Evolutionary conservation across 495 filamentous ascomycete genomes (phyloP).

Genomic region (Penicillium soppii): DNA sequence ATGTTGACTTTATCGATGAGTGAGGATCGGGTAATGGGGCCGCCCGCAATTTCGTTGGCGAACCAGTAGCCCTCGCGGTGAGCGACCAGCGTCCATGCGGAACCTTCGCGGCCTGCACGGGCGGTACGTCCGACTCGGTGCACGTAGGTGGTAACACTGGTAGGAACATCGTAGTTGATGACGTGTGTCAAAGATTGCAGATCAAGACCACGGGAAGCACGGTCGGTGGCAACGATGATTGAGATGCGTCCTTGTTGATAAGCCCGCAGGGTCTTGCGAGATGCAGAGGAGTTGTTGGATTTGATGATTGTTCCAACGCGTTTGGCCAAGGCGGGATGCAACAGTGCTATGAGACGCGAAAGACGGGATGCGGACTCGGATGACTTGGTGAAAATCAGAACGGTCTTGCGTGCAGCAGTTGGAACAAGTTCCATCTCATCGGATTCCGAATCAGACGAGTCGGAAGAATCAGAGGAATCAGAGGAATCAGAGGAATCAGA

Average conservation of each 20-base stretch:
- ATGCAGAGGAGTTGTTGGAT: conserved; percentile 64
- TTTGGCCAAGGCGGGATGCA: conserved; percentile 57
- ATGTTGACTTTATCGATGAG: conserved; percentile 47
- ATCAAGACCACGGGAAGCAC: conserved; percentile 91
- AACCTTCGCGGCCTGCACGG: conserved; percentile 71
- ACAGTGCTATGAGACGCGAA: conserved; percentile 67
- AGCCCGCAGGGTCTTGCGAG: conserved; percentile 59
- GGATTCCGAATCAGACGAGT: conserved; percentile 25
- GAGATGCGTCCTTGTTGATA: conserved; percentile 64
- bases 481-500: conserved; percentile 22
- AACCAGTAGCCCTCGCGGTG: conserved; percentile 84
- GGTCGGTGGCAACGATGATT: conserved; percentile 85
- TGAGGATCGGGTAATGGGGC: conserved; percentile 42
- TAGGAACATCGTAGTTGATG: conserved; percentile 91
- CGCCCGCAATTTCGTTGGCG: conserved; percentile 68
- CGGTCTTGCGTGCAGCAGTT: conserved; percentile 30
- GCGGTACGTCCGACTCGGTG: conserved; percentile 93
- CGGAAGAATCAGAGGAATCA: conserved; percentile 24
- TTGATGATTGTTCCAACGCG: conserved; percentile 70
- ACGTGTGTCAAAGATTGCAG: conserved; percentile 76
- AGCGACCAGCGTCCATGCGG: conserved; percentile 80
- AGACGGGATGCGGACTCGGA: conserved; percentile 83
- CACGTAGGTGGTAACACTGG: conserved; percentile 76
- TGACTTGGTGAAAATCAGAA: conserved; percentile 84
- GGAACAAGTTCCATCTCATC: conserved; percentile 22